Base-by-base conservation (phyloP, 345 rosid genomes). In the Camelina sativa region DNA sequence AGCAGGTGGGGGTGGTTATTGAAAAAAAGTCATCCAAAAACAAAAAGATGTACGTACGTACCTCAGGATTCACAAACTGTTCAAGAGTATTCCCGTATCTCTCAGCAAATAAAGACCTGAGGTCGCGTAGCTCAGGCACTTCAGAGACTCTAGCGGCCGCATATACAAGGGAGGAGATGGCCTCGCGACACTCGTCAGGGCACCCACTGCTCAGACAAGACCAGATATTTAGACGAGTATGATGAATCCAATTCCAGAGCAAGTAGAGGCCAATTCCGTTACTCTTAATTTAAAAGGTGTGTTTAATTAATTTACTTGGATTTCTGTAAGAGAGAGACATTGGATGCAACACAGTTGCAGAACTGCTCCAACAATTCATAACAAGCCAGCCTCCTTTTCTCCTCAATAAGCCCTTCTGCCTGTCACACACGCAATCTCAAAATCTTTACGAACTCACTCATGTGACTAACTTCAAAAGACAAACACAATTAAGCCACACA, bases 101-200 rank as follows among this genome's bases (percentile, higher is more conserved):
- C 16, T 85, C 90, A 13, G 67, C 61, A 68, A 95, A 90, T 11
- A 82, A 15, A 38, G 80, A 74, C 51, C 97, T 84, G 69, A 92
- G 87, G 11, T 90, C 85, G 5, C 93, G 89, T 11, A 90, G 82
- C 78, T 92, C 97, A 0, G 95, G 97, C 70, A 90, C 81, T 76
- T 90, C 91, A 50, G 94, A 81, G 78, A 92, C 82, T 82, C 97
- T 84, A 50, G 99, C 97, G 10, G 99, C 95, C n/a, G 97, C 96
- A 40, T 87, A 85, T 40, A 84, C 75, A 56, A 95, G 82, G 57
- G 96, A 88, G 11, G 91, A 75, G 17, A 86, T 80, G 54, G 97
- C 92, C 79, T 88, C 94, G 72, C 68, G 80, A 80, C 99, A 92
- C 59, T 88, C 98, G 47, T 82, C 87, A 30, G 97, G 99, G 53